A percentile compares a stretch with the other conserved stretches of the same genome.
phyloP scores from a whole-genome alignment of 2,329 filamentous ascomycete genomes.

The Fusarium avenaceum region DNA sequence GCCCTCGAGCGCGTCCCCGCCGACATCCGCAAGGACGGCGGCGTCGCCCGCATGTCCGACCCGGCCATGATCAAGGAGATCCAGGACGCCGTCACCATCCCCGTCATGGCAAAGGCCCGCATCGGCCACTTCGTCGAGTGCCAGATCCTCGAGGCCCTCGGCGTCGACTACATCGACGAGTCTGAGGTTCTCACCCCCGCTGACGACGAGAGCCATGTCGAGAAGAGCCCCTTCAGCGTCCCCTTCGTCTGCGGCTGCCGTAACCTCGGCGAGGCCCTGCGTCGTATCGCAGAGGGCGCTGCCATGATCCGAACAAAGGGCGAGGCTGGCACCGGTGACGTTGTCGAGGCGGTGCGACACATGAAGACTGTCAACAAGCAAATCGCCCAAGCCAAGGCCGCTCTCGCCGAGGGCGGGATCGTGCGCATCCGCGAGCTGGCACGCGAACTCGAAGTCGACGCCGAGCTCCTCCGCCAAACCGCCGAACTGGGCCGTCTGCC shows the following conservation, averaged over 20 bases:
- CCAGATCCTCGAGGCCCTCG: constrained; percentile 95
- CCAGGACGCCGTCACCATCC: constrained; percentile 93
- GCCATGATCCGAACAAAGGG: constrained; percentile 99
- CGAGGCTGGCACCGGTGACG: constrained; percentile 96
- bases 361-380: constrained; percentile 91
- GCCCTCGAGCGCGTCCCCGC: constrained; percentile 97
- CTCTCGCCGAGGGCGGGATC: constrained; percentile 70
- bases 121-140: constrained; percentile 99
- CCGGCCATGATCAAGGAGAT: constrained; percentile 95
- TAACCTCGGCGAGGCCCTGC: constrained; percentile 91
- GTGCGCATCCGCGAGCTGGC: constrained; percentile 76
- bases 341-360: constrained; percentile 96
- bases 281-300: constrained; percentile 91
- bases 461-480: constrained; percentile 84
- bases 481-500: constrained; percentile 89
- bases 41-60: constrained; percentile 97
- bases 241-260: constrained; percentile 98
- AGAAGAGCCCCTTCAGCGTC: constrained; percentile 84
- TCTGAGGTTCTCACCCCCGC: constrained; percentile 97
- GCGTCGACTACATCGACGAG: constrained; percentile 98
- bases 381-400: constrained; percentile 83
- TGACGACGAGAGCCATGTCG: constrained; percentile 90
- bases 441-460: constrained; percentile 84
- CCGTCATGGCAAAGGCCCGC: constrained; percentile 98
- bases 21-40: constrained; percentile 92